These are phyloP conservation scores for Phytopythium litorale DNA, from an alignment of 352 stramenopile genomes.

Conservation along the genomic window DNA sequence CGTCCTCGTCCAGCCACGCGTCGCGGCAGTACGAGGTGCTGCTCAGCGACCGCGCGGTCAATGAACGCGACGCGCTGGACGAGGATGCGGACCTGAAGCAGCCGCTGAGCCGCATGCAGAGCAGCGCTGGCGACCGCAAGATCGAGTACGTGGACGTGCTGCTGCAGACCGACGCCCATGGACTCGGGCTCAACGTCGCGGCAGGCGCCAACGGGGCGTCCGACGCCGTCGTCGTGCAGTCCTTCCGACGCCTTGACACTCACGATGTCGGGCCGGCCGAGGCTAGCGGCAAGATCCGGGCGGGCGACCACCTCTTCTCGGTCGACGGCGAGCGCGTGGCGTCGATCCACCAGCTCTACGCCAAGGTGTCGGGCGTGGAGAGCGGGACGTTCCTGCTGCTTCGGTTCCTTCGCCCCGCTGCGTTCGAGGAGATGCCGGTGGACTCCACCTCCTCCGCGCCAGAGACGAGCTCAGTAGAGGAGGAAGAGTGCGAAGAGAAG, in stretches of 20 bases:
- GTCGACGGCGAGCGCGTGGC: conserved; percentile 35
- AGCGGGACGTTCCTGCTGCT: conserved; percentile 34
- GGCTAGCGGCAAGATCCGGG: conserved; percentile 30
- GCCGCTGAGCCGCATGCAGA: not conserved
- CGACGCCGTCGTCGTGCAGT: conserved; percentile 25
- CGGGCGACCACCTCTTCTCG: conserved; percentile 36
- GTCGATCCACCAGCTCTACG: conserved; percentile 30
- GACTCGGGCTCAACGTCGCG: conserved; percentile 42
- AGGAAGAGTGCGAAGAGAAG: not conserved
- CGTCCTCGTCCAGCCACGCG: not conserved
- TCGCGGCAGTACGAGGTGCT: not conserved
- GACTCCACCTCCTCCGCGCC: not conserved
- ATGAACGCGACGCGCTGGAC: not conserved
- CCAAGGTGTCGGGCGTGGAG: conserved; percentile 1
- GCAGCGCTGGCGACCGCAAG: not conserved
- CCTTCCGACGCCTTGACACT: conserved; percentile 36
- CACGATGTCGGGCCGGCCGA: conserved; percentile 48
- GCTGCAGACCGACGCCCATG: conserved; percentile 37
- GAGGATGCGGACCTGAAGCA: not conserved
- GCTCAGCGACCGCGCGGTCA: not conserved
- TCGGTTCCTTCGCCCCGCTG: conserved; percentile 24
- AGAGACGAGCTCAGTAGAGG: not conserved
- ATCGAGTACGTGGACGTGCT: conserved; percentile 32
- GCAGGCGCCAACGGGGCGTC: not conserved
- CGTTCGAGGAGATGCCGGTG: not conserved